Base-by-base conservation (phyloP, 352 stramenopile genomes). In the Globisporangium cystogenes region DNA sequence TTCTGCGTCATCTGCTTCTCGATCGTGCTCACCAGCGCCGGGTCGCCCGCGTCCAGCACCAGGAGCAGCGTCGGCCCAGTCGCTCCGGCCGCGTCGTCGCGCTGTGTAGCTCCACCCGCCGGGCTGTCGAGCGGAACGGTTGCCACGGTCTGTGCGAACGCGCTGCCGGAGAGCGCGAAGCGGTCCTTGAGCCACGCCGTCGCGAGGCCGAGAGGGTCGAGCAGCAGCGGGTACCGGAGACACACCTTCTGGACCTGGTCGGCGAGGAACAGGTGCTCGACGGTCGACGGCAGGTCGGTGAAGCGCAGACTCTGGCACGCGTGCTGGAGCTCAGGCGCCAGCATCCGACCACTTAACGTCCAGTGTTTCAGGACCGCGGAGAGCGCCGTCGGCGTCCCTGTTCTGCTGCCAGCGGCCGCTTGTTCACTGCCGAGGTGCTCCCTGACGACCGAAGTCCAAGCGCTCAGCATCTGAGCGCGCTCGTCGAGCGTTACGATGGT, bases 191-290 rank as follows among this genome's bases (percentile, higher is more conserved):
- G 24, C 75, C 75, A 86, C 4, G 40, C 26, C 18, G 59, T 50
- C 10, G 58, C 71, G 11, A 53, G 53, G 24, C 55, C 52, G 8
- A 84, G 55, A n/a, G 78, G 75, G 31, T 89, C 78, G 0, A 83
- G 24, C 0, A 89, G 60, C 37, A 89, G 53, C 7, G 72, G 65
- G 23, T 74, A 75, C 54, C 73, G 70, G 16, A 70, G 65, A 37
- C 71, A 68, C 15, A 82, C 59, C 59, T 73, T 63, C 24, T 74
- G 62, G 16, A 60, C 53, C 39, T 85, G 72, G 35, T 82, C 65
- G 55, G 81, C 67, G 14, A 86, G 48, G 26, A 82, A 70, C 41
- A 89, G 54, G 43, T 68, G 83, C 11, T 68, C 64, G 4, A 63
- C 58, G 21, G 86, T 59, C 7, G 71, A 55, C 0, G 41, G 53